A percentile compares a stretch with the other conserved stretches of the same genome.
Conservation (phyloP, 768 basidiomycete species). For the Boletus barrowsii region DNA sequence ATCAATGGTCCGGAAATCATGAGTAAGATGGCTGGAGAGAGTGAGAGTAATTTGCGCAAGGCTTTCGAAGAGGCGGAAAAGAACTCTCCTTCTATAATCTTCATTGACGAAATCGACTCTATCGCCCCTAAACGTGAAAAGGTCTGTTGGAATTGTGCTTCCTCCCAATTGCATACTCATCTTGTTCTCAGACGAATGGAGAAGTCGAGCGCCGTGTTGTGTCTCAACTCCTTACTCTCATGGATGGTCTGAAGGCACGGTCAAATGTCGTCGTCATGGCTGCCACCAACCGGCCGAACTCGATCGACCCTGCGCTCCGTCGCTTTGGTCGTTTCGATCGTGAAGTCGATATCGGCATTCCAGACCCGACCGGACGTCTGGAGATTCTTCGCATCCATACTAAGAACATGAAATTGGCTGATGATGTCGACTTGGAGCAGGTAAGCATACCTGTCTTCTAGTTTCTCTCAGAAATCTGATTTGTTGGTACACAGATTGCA, state of each 20-base stretch:
- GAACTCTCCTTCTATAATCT: constrained; percentile 99
- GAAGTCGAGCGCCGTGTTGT: constrained; percentile 99
- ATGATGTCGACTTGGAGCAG: constrained; percentile 97
- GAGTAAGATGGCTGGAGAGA: constrained; percentile 99
- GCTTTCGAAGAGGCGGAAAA: constrained; percentile 99
- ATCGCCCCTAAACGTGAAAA: constrained; percentile 99
- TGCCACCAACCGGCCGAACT: constrained; percentile 97
- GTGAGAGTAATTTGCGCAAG: constrained; percentile 94
- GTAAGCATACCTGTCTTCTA: constrained; percentile 32
- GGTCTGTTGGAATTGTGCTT: constrained; percentile 38
- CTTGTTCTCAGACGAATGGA: constrained; percentile 76
- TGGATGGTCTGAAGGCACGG: constrained; percentile 98
- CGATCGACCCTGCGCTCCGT: constrained; percentile 96
- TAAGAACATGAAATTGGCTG: constrained; percentile 98
- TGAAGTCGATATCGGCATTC: constrained; percentile 99
- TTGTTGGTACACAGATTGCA: constrained; percentile 63
- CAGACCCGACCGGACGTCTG: constrained; percentile 97
- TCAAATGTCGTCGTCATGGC: constrained; percentile 99
- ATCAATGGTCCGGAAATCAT: constrained; percentile 99
- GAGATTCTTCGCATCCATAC: constrained; percentile 99
- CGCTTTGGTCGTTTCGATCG: constrained; percentile 99
- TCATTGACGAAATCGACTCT: constrained; percentile 99
- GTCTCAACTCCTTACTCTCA: constrained; percentile 95
- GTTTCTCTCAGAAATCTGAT: constrained; percentile 1
- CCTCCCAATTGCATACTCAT: constrained; percentile 5